Percentiles rank a stretch among this genome's conserved stretches.
phyloP scores from a whole-genome alignment of 106 monocot species.

The Dactylorhiza incarnata region DNA sequence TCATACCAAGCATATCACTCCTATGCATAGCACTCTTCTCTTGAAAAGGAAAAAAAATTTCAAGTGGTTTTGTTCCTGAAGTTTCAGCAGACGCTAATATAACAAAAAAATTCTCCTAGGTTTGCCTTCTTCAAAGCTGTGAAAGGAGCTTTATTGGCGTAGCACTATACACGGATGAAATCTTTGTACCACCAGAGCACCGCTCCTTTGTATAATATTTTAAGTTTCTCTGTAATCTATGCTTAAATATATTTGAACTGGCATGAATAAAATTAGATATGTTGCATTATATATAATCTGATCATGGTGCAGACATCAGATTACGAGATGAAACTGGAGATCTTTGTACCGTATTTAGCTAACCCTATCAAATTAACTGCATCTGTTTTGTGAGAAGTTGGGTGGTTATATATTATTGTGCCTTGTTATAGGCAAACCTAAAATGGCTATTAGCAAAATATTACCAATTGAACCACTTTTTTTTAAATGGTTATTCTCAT shows the following conservation, averaged over 20 bases:
- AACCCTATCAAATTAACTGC: no score
- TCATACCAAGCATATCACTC: no score
- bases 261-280: not conserved
- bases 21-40: no score
- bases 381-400: no score
- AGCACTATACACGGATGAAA: not conserved
- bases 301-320: not conserved
- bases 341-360: no score
- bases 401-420: no score
- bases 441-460: no score
- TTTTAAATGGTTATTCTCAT: no score
- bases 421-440: no score
- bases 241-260: not conserved
- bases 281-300: not conserved
- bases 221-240: not conserved
- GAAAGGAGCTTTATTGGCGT: not conserved
- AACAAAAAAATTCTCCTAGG: not conserved
- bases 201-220: not conserved
- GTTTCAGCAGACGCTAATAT: not conserved
- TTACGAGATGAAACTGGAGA: not conserved
- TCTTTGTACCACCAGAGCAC: not conserved
- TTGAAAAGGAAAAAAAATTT: not conserved
- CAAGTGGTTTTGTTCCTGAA: not conserved
- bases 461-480: no score
- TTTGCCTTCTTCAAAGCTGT: slow-evolving; percentile 3